Evolutionary conservation across 1,284 basidiomycete species (phyloP).

Genomic region (Cutaneotrichosporon sp.): DNA sequence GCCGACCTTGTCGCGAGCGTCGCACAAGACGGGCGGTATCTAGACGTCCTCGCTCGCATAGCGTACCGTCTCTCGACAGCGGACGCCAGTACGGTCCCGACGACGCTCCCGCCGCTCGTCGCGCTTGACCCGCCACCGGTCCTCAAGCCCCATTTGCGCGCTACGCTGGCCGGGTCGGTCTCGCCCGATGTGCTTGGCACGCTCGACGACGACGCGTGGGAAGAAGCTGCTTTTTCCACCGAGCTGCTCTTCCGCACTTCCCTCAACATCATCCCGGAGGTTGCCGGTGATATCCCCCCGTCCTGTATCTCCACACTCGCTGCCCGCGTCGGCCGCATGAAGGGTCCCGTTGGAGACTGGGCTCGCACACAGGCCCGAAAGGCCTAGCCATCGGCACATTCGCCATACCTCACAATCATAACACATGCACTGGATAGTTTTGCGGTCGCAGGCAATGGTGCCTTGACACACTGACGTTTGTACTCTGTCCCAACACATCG

Average conservation of each 20-base stretch:
- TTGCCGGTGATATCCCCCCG: neutral
- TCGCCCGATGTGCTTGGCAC: too few species aligned
- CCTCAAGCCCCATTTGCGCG: too few species aligned
- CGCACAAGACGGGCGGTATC: neutral
- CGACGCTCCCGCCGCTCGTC: slow-evolving; percentile 8
- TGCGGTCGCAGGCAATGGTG: too few species aligned
- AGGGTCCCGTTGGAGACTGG: slow-evolving; percentile 4
- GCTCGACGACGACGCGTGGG: neutral
- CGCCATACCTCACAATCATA: too few species aligned
- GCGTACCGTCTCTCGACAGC: neutral
- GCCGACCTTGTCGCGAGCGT: slow-evolving; percentile 1
- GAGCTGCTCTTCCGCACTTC: slow-evolving; percentile 15
- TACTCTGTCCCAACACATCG: neutral
- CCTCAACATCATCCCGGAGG: neutral
- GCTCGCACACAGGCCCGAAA: slow-evolving; percentile 5
- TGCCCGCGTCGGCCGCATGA: slow-evolving; percentile 1
- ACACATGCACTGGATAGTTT: too few species aligned
- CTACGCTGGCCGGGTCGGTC: too few species aligned
- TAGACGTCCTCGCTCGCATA: slow-evolving; percentile 3
- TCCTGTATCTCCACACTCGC: neutral
- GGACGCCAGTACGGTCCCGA: neutral
- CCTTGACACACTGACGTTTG: too few species aligned
- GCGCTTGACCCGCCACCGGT: too few species aligned
- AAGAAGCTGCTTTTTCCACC: neutral
- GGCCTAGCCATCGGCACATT: neutral